Base-by-base conservation (phyloP, 345 rosid species). In the Boechera divaricarpa region DNA sequence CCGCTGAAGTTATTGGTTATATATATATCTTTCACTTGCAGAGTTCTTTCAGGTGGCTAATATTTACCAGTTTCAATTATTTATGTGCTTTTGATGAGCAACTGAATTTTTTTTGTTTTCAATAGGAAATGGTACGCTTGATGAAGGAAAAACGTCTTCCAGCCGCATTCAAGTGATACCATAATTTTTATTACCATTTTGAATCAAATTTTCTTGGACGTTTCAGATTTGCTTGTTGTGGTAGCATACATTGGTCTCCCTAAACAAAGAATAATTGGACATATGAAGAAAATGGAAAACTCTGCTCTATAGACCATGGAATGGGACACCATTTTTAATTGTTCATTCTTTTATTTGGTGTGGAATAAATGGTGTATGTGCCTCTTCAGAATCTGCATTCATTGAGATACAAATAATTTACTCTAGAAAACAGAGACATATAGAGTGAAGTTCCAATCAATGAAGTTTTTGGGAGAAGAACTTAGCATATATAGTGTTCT, bases 41-140 rank as follows among this genome's bases (percentile, higher is more conserved):
- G 28, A 42, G 28, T 59, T 24, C 35, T 48, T 45, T 72, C 32
- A 6, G 29, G 60, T 11, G 29, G 80, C 57, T 69, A 39, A 39
- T 56, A 28, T 29, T 38, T 61, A 52, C 47, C 44, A 64, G 65
- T 44, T 70, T 36, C 15, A 2, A 47, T 26, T 54, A 57, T 49
- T 56, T 45, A 36, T 63, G 36, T 63, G 62, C 35, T 71, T 56
- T 45, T 24, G 42, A 75, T 69, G 69, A 55, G 73, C 48, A 55
- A 71, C 68, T 39, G 15, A n/a, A 26, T 73, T 13, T 67, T 44
- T 73, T 57, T 21, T 21, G 21, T 21, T 21, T 55, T 24, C 4
- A 69, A 69, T 87, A 94, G 98, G 98, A 94, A 88, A 87, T 90
- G 97, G 65, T 94, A 44, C 89, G 89, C 81, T 73, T 94, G 83